phyloP scores from a whole-genome alignment of 306 rosid species.

The Corylus americana region DNA sequence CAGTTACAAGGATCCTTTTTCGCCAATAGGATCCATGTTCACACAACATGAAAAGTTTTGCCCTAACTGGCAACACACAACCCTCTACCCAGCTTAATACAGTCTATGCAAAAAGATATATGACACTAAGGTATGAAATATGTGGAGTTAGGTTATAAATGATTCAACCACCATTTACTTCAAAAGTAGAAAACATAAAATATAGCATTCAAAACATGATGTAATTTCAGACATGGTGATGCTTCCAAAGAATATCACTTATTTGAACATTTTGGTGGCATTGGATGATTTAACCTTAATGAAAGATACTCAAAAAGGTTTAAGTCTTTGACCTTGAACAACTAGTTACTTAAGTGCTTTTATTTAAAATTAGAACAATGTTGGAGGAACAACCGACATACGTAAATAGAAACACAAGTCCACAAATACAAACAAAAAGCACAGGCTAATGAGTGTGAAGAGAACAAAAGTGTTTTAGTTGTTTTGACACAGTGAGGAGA shows the following conservation, averaged over 20 bases:
- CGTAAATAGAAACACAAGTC: neutral
- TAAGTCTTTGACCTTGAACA: neutral
- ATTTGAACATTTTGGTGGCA: neutral
- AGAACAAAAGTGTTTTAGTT: neutral
- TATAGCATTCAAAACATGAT: neutral
- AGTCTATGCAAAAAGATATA: neutral
- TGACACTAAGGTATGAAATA: neutral
- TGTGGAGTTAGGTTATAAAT: neutral
- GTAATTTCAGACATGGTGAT: neutral
- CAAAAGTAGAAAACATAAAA: neutral
- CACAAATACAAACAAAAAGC: neutral
- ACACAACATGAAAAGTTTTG: no score
- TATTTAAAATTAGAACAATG: neutral
- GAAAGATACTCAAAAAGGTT: neutral
- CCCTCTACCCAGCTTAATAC: neutral
- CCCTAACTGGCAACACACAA: no score
- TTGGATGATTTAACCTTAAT: neutral
- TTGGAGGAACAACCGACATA: neutral
- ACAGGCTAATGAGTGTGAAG: neutral
- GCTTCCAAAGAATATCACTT: neutral
- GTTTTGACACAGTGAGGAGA: neutral
- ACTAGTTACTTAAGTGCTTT: neutral
- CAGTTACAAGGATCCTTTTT: neutral
- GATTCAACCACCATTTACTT: neutral
- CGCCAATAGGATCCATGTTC: neutral